phyloP scores from a whole-genome alignment of 352 stramenopile genomes.

The Nothophytophthora sp. region DNA sequence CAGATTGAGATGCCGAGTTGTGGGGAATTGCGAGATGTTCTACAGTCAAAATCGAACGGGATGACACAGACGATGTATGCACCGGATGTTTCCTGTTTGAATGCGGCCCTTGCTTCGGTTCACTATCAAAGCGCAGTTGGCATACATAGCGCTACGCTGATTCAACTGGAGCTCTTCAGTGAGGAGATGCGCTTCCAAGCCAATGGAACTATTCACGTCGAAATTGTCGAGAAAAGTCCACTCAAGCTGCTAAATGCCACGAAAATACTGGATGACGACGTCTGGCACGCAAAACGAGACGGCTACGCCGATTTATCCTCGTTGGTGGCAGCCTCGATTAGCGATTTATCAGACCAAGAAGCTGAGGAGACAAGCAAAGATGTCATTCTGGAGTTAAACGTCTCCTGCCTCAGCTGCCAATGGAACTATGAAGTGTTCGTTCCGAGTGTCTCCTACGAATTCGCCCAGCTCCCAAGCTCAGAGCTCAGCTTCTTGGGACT shows the following conservation, averaged over 20 bases:
- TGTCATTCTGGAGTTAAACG: conserved; percentile 19
- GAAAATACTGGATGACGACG: not conserved
- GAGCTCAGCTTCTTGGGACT: conserved; percentile 24
- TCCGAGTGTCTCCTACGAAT: conserved; percentile 46
- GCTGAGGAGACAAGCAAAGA: not conserved
- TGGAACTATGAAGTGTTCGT: conserved; percentile 32
- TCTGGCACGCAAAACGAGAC: conserved; percentile 1
- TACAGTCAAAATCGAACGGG: conserved; percentile 1
- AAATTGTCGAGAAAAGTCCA: not conserved
- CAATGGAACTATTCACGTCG: conserved; percentile 9
- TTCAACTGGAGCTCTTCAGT: conserved; percentile 17
- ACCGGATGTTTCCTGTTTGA: conserved; percentile 24
- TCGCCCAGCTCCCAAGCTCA: conserved; percentile 21
- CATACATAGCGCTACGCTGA: not conserved
- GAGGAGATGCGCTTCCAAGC: conserved; percentile 12
- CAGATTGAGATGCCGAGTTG: conserved; percentile 8
- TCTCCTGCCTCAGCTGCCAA: conserved; percentile 26
- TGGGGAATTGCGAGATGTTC: conserved; percentile 5
- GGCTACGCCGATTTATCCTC: conserved; percentile 9
- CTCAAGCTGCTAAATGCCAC: conserved; percentile 2
- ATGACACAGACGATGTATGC: conserved; percentile 8
- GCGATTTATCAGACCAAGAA: not conserved
- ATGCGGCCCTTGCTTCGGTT: conserved; percentile 14
- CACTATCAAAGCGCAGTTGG: conserved; percentile 1
- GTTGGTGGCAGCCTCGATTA: conserved; percentile 7